A percentile compares a stretch with the other conserved stretches of the same genome.
These are phyloP conservation scores for Pyrenochaeta sp. DNA, from an alignment of 2,329 filamentous ascomycete genomes.

Conservation along the genomic window DNA sequence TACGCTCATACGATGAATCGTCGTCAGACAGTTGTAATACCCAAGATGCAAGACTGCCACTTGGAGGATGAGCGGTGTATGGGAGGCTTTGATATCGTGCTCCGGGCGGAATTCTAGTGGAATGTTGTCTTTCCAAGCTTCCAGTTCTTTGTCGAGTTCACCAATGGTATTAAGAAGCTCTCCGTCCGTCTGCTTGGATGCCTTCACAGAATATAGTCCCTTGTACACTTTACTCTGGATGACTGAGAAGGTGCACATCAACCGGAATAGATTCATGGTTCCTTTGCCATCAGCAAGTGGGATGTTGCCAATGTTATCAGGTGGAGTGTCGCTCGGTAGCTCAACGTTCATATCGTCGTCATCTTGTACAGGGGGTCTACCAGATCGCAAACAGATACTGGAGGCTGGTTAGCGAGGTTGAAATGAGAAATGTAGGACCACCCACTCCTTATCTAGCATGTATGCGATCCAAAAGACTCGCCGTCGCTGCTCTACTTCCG, in stretches of 20 bases:
- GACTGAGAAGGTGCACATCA: conserved; percentile 89
- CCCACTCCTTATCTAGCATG: conserved; percentile 74
- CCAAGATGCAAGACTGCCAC: conserved; percentile 94
- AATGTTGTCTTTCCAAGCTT: conserved; percentile 96
- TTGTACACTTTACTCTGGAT: conserved; percentile 97
- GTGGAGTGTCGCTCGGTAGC: conserved; percentile 86
- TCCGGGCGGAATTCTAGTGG: conserved; percentile 97
- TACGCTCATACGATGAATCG: conserved; percentile 97
- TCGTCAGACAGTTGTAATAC: conserved; percentile 97
- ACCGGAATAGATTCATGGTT: conserved; percentile 93
- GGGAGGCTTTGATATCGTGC: conserved; percentile 90
- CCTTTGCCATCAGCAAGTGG: conserved; percentile 86
- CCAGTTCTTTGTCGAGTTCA: conserved; percentile 81
- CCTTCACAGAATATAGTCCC: conserved; percentile 89
- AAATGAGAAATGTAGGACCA: conserved; percentile 8
- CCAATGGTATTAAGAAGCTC: conserved; percentile 95
- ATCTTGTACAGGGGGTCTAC: conserved; percentile 75
- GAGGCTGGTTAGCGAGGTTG: conserved; percentile 22
- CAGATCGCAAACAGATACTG: conserved; percentile 74
- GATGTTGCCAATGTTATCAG: conserved; percentile 94
- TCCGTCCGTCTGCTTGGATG: conserved; percentile 88
- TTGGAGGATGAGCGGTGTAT: conserved; percentile 92
- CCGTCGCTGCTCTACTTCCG: conserved; percentile 91
- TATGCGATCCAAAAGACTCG: conserved; percentile 82
- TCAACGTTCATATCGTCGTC: conserved; percentile 95